Evolutionary conservation across 768 basidiomycete species (phyloP).

Genomic region (Arthromyces matolae): DNA sequence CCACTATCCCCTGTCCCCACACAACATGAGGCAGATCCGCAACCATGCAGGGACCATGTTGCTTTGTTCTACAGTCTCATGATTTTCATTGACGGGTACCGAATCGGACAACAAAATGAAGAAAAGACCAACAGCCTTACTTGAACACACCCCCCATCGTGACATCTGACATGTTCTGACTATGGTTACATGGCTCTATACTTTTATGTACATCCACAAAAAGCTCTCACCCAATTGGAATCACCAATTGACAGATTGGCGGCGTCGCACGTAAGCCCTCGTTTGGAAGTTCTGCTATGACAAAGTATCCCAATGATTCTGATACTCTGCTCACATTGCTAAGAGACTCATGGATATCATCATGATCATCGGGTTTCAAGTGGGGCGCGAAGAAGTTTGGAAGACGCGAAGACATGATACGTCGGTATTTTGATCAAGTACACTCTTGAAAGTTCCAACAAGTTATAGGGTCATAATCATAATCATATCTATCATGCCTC

Average conservation of each 20-base stretch:
- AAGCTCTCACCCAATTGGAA: not conserved
- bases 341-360: not conserved
- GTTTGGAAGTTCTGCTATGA: not conserved
- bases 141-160: not conserved
- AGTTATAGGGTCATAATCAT: constrained; percentile 4
- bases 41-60: not conserved
- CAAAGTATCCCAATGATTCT: not conserved
- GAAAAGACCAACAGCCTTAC: not conserved
- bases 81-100: not conserved
- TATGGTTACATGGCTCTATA: not conserved
- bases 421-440: not conserved
- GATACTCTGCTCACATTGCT: too few species aligned
- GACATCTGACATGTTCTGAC: not conserved
- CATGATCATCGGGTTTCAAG: constrained; percentile 10
- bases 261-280: not conserved
- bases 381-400: constrained; percentile 6
- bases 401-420: not conserved
- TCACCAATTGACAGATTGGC: constrained; percentile 8
- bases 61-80: not conserved
- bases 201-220: not conserved
- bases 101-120: not conserved
- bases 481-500: constrained; percentile 1
- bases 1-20: not conserved
- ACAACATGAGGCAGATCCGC: constrained; percentile 3
- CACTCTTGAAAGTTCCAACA: not conserved